Percentiles rank a stretch among this genome's conserved stretches.
phyloP scores from a whole-genome alignment of 176 grass and related monocot genomes.

The Lolium multiflorum region DNA sequence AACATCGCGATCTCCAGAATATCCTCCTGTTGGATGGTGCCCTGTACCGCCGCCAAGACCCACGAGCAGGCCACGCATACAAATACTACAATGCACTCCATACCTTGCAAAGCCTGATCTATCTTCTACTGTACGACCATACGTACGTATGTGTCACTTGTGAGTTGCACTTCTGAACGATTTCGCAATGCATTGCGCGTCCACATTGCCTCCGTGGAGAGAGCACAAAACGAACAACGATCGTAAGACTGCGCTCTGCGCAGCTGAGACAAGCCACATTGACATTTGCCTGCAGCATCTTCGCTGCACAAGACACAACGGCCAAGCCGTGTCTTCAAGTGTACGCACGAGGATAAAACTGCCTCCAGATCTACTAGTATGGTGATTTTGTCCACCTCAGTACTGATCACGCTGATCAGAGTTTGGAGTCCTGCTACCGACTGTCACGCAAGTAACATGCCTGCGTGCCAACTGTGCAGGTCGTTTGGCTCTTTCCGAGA shows the following conservation, averaged over 20 bases:
- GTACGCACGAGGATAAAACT: background rate
- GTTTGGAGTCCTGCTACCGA: background rate
- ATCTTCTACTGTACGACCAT: too few relatives aligned
- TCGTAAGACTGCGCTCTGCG: too few relatives aligned
- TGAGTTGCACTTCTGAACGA: background rate
- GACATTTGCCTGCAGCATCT: background rate
- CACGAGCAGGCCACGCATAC: background rate
- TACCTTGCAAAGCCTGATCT: too few relatives aligned
- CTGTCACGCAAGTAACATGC: background rate
- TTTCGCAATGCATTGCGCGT: background rate
- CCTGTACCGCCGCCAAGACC: background rate
- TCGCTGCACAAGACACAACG: background rate
- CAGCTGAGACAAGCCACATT: background rate
- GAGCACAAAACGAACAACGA: background rate
- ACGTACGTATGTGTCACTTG: too few relatives aligned
- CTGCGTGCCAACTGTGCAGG: background rate
- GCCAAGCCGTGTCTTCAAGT: constrained; percentile 13
- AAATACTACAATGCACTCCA: too few relatives aligned
- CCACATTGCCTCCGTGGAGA: background rate
- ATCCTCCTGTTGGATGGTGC: constrained; percentile 30
- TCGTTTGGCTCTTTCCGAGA: background rate
- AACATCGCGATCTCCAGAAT: constrained; percentile 19
- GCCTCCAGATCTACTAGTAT: too few relatives aligned
- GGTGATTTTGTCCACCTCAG: background rate
- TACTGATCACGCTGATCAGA: background rate